These are phyloP conservation scores for Leccinum subspadiceum DNA, from an alignment of 1,284 basidiomycete species.

Conservation along the genomic window DNA sequence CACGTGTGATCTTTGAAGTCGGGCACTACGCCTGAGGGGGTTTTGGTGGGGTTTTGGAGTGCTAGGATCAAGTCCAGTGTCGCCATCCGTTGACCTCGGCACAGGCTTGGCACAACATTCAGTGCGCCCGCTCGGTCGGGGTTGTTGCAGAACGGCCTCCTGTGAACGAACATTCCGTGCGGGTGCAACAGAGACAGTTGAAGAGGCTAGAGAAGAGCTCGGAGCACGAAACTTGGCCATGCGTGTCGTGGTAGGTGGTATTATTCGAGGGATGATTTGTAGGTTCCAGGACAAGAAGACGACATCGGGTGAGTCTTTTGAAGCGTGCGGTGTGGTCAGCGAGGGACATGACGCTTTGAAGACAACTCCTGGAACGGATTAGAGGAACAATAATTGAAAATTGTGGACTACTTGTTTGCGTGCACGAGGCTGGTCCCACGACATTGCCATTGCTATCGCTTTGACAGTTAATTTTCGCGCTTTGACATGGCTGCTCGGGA, in stretches of 20 bases:
- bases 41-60: not conserved
- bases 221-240: conserved; percentile 24
- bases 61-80: not conserved
- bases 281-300: not conserved
- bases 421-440: conserved; percentile 15
- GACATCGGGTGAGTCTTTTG: conserved; percentile 18
- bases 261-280: not conserved
- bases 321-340: conserved; percentile 1
- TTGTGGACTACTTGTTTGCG: conserved; percentile 16
- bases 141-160: conserved; percentile 8
- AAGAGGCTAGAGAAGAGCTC: conserved; percentile 16
- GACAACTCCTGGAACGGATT: conserved; percentile 8
- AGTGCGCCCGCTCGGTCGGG: not conserved
- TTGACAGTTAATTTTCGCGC: conserved; percentile 12
- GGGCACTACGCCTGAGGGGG: not conserved
- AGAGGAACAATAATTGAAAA: conserved; percentile 24
- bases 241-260: not conserved
- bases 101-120: not conserved
- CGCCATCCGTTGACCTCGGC: not conserved
- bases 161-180: not conserved
- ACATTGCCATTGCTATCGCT: not conserved
- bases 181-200: conserved; percentile 1
- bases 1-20: conserved; percentile 6
- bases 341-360: conserved; percentile 20
- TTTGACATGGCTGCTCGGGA: conserved; percentile 28